Evolutionary conservation across 2,329 filamentous ascomycete genomes (phyloP).

Genomic region (Geosmithia flava): DNA sequence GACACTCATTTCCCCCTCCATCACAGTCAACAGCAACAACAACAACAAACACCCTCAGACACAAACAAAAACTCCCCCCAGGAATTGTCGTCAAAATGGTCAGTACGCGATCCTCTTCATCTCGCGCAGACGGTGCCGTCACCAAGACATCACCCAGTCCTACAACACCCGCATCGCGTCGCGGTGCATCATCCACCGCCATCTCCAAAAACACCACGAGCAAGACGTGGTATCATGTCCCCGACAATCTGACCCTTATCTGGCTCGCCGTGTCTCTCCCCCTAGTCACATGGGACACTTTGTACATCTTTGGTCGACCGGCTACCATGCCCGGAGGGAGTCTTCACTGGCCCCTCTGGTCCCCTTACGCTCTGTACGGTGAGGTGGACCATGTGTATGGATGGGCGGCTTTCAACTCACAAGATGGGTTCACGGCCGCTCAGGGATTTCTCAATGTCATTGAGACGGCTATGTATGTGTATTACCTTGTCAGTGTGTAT

Average conservation of each 20-base stretch:
- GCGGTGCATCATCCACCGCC: neutral
- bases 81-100: neutral
- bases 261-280: slow-evolving; percentile 69
- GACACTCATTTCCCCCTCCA: neutral
- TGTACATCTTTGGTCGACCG: slow-evolving; percentile 70
- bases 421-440: slow-evolving; percentile 65
- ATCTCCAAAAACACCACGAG: neutral
- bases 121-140: neutral
- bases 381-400: slow-evolving; percentile 74
- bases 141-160: neutral
- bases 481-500: slow-evolving; percentile 34
- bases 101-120: neutral
- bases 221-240: slow-evolving; percentile 29
- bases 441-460: slow-evolving; percentile 58
- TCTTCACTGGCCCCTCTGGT: slow-evolving; percentile 61
- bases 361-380: slow-evolving; percentile 71
- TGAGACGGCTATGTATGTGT: slow-evolving; percentile 52
- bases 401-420: slow-evolving; percentile 53
- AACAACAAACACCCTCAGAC: too few relatives aligned
- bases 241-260: slow-evolving; percentile 34
- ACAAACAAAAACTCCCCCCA: too few relatives aligned
- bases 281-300: slow-evolving; percentile 69
- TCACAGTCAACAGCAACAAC: neutral
- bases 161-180: too few relatives aligned
- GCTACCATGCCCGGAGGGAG: slow-evolving; percentile 69